Base-by-base conservation (phyloP, 768 basidiomycete species). In the Clavulina sp. region DNA sequence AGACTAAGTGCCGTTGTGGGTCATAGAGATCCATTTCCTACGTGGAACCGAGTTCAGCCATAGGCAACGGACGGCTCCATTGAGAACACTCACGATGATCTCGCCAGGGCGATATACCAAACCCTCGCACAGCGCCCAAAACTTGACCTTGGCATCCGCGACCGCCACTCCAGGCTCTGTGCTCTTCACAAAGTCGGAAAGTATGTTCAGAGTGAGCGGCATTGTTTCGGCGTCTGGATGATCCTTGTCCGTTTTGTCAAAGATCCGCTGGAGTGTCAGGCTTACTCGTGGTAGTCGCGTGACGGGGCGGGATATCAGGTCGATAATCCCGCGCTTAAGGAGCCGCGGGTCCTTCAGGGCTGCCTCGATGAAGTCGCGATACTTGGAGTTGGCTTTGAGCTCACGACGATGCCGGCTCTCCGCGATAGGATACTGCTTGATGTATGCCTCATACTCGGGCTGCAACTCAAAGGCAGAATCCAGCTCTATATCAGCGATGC, bases 161-260 rank as follows among this genome's bases (percentile, higher is more conserved):
- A 80, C 84, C 54, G 78, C 84, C 54, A 93, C 91, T 3, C 89
- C 89, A 1, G 87, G 87, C 59, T 92, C 81, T 0, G 85, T 85
- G 56, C 80, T 80, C 69, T 84, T 87, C 54, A 93, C 72, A 55
- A 78, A 80, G 43, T 79, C 75, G 29, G 71, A 75, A 50, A 92
- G 59, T 2, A 89, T 73, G 6, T 70, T 71, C 24, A 84, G 60
- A 18, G 84, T 75, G 3, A 86, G 69, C 1, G 86, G 85, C 4
- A 92, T 69, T 3, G 73, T 76, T 54, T 89, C 83, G 41, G 75
- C 60, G 63, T 93, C 89, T 0, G 81, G 80, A 61, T 89, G 85
- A n/a, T 77, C 76, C 21, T 68, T 51, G n/a, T 78, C 75, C 21
- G 69, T 69, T 33, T 51, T 32, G 34, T 56, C 50, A 24, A 33